A percentile compares a stretch with the other conserved stretches of the same genome.
Evolutionary conservation across 257 asterid genomes (phyloP).

Genomic region (Osmanthus fragrans): DNA sequence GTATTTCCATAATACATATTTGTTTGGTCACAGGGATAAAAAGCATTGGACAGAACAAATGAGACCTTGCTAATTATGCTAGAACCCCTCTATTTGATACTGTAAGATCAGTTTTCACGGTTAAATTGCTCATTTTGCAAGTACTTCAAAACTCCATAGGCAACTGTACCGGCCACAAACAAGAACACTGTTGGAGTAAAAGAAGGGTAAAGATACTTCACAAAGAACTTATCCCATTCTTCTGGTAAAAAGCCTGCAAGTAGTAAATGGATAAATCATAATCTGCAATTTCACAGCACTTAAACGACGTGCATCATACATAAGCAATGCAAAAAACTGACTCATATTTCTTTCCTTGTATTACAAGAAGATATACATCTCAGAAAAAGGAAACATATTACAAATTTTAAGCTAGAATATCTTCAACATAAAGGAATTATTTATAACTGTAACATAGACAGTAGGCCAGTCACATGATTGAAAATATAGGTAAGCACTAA

Average conservation of each 20-base stretch:
- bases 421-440: background rate
- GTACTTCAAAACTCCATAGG: slow-evolving; percentile 80
- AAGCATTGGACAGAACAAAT: slow-evolving; percentile 3
- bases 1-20: background rate
- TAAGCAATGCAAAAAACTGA: background rate
- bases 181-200: slow-evolving; percentile 92
- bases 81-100: background rate
- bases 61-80: slow-evolving; percentile 1
- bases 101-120: slow-evolving; percentile 36
- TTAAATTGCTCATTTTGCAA: slow-evolving; percentile 61
- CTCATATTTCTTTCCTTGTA: background rate
- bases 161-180: slow-evolving; percentile 83
- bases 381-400: background rate
- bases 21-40: background rate
- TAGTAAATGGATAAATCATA: background rate
- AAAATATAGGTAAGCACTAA: background rate
- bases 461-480: background rate
- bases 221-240: slow-evolving; percentile 76
- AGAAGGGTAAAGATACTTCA: slow-evolving; percentile 81
- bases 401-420: background rate
- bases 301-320: background rate
- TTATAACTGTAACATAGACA: background rate
- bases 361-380: background rate
- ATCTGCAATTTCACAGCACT: background rate
- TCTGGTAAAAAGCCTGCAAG: slow-evolving; percentile 89